These are phyloP conservation scores for Meira nashicola DNA, from an alignment of 1,284 basidiomycete genomes.

Conservation along the genomic window DNA sequence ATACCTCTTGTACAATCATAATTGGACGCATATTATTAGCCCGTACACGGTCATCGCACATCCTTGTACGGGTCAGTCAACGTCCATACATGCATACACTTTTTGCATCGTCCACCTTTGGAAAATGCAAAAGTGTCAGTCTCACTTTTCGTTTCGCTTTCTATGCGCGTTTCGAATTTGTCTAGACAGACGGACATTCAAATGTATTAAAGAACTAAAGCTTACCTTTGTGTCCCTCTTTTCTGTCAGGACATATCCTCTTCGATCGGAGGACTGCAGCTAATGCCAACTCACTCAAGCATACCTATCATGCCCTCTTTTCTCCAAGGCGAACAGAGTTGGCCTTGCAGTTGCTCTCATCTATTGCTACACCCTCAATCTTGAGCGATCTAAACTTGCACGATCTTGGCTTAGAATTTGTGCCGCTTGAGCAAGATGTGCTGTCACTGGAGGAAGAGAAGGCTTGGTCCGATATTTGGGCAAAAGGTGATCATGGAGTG, in stretches of 20 bases:
- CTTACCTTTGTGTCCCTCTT: not conserved
- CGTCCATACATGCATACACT: constrained; percentile 34
- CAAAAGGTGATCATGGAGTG: constrained; percentile 90
- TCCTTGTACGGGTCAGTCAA: constrained; percentile 34
- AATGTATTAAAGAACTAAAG: not conserved
- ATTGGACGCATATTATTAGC: constrained; percentile 18
- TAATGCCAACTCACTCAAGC: constrained; percentile 57
- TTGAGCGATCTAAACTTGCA: constrained; percentile 72
- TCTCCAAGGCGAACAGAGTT: constrained; percentile 83
- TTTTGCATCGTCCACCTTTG: not conserved
- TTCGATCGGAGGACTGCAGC: constrained; percentile 46
- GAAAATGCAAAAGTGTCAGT: not conserved
- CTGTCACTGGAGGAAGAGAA: constrained; percentile 43
- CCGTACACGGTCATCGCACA: constrained; percentile 6
- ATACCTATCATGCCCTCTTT: constrained; percentile 81
- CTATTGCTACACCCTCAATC: constrained; percentile 24
- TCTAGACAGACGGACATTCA: constrained; percentile 5
- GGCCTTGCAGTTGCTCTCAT: constrained; percentile 54
- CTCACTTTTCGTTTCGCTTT: not conserved
- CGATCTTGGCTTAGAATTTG: constrained; percentile 83
- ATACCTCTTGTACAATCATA: not conserved
- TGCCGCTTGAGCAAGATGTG: constrained; percentile 78
- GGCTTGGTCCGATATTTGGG: constrained; percentile 33
- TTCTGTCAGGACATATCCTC: constrained; percentile 69
- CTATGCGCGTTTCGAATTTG: not conserved